phyloP scores from a whole-genome alignment of 108 stramenopile genomes.

The Nitzschia sp. region DNA sequence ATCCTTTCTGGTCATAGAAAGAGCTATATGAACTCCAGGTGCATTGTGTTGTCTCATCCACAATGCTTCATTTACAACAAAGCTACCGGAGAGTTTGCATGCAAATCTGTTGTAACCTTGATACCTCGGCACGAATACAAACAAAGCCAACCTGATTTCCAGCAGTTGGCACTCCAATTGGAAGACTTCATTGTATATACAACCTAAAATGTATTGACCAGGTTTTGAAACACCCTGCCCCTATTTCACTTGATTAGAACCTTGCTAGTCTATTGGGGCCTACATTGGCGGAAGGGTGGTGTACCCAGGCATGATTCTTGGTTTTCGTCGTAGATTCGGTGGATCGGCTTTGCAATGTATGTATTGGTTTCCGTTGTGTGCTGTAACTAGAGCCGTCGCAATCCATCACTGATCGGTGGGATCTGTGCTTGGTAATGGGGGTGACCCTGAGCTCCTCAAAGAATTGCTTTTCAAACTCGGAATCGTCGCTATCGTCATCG shows the following conservation, averaged over 20 bases:
- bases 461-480: slow-evolving; percentile 22
- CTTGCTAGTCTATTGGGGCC: background rate
- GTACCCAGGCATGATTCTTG: background rate
- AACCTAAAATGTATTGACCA: too few relatives aligned
- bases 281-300: background rate
- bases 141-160: too few relatives aligned
- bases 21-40: too few relatives aligned
- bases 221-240: too few relatives aligned
- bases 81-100: too few relatives aligned
- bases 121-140: too few relatives aligned
- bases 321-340: slow-evolving; percentile 12
- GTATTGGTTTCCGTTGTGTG: background rate
- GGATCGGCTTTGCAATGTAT: background rate
- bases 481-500: slow-evolving; percentile 20
- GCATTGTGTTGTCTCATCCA: too few relatives aligned
- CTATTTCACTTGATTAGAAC: background rate
- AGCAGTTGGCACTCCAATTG: too few relatives aligned
- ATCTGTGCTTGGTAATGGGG: background rate
- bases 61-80: too few relatives aligned
- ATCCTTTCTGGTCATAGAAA: slow-evolving; percentile 83
- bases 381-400: slow-evolving; percentile 19
- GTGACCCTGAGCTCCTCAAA: slow-evolving; percentile 9
- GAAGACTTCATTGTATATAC: too few relatives aligned
- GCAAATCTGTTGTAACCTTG: too few relatives aligned
- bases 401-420: slow-evolving; percentile 8